These are phyloP conservation scores for Mucor saturninus DNA, from an alignment of 371 early-diverging fungal species.

Conservation along the genomic window DNA sequence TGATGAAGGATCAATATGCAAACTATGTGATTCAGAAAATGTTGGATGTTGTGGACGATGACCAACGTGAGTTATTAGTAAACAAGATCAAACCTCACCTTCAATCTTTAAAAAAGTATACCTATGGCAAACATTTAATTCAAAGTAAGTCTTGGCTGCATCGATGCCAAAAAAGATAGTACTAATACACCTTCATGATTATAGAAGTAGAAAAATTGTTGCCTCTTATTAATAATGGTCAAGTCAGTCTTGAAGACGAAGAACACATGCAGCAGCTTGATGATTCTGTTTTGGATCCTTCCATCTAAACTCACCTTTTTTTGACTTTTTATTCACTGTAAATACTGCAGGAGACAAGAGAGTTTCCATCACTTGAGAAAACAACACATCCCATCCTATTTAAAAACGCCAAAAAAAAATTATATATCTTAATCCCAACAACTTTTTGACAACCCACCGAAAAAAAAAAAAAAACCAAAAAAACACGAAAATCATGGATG, in stretches of 20 bases:
- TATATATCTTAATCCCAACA: neutral
- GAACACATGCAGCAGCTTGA: conserved; percentile 9
- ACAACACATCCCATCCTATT: neutral
- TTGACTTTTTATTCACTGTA: conserved; percentile 16
- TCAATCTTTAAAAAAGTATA: conserved; percentile 90
- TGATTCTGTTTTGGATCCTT: neutral
- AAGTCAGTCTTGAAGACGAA: conserved; percentile 14
- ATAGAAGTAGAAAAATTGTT: conserved; percentile 54
- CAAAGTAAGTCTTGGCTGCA: conserved; percentile 50
- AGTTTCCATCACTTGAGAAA: conserved; percentile 3
- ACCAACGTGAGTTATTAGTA: conserved; percentile 86
- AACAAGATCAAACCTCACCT: conserved; percentile 90
- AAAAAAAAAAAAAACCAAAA: conserved; percentile 5
- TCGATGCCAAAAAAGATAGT: neutral
- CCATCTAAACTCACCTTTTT: conserved; percentile 10
- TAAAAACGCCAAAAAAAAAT: neutral
- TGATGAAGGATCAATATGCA: conserved; percentile 99
- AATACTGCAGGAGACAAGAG: conserved; percentile 17
- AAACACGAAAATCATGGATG: neutral
- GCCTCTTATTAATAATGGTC: conserved; percentile 33
- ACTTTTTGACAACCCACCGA: neutral
- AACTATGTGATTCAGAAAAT: conserved; percentile 99
- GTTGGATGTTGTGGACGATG: conserved; percentile 94
- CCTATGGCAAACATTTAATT: conserved; percentile 96
- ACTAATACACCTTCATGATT: neutral